Percentiles rank a stretch among this genome's conserved stretches.
Conservation (phyloP, 148 eudicot genomes). For the Rhododendron griersonianum region DNA sequence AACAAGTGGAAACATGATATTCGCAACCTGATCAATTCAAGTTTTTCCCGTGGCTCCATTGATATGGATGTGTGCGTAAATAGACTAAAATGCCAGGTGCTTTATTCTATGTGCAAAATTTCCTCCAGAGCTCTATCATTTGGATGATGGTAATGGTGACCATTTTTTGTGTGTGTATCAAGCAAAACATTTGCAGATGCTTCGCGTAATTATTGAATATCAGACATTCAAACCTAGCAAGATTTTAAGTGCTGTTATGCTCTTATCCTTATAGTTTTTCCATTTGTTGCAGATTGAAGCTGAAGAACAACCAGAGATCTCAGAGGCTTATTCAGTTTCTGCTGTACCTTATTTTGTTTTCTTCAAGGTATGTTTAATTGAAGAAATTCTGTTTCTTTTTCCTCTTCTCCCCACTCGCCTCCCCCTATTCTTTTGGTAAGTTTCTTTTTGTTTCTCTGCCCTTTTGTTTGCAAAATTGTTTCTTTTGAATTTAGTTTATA, state of each 20-base stretch:
- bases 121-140: background rate
- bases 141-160: background rate
- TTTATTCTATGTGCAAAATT: background rate
- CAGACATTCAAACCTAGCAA: background rate
- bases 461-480: background rate
- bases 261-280: background rate
- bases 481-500: background rate
- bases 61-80: background rate
- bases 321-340: slow-evolving; percentile 83
- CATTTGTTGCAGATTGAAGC: slow-evolving; percentile 73
- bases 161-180: background rate
- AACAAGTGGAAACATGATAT: background rate
- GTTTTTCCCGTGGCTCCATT: background rate
- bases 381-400: background rate
- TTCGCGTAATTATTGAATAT: background rate
- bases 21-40: background rate
- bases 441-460: background rate
- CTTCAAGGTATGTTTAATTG: slow-evolving; percentile 51
- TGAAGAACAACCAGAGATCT: slow-evolving; percentile 95
- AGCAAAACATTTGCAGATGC: background rate
- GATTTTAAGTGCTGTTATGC: background rate
- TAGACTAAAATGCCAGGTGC: background rate
- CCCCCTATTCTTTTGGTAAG: background rate
- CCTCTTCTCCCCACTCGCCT: background rate
- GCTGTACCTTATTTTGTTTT: slow-evolving; percentile 95